Percentiles rank a stretch among this genome's conserved stretches.
Conservation (phyloP, 176 grass and related monocot species). For the Hordeum vulgare region MorexV3_pseudomolecules_assembly NC_058519.1:141633529-141634028, state of each 20-base stretch:
- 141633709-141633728: not conserved
- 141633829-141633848: not conserved
- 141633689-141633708: too few relatives aligned
- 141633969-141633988: constrained; percentile 24
- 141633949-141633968: not conserved
- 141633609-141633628: too few relatives aligned
- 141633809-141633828: not conserved
- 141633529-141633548: too few relatives aligned
- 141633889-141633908: constrained; percentile 22
- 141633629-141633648: too few relatives aligned
- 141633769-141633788: not conserved
- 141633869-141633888: not conserved
- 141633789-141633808: not conserved
- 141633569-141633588: too few relatives aligned
- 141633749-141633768: not conserved
- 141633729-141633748: not conserved
- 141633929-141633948: not conserved
- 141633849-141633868: not conserved
- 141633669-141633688: too few relatives aligned
- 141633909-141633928: not conserved
- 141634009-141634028: not conserved
- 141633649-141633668: too few relatives aligned
- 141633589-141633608: too few relatives aligned
- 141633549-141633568: too few relatives aligned
- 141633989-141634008: constrained; percentile 1